Evolutionary conservation across 1,284 basidiomycete genomes (phyloP).

Genomic region (Cystobasidium sp.): DNA sequence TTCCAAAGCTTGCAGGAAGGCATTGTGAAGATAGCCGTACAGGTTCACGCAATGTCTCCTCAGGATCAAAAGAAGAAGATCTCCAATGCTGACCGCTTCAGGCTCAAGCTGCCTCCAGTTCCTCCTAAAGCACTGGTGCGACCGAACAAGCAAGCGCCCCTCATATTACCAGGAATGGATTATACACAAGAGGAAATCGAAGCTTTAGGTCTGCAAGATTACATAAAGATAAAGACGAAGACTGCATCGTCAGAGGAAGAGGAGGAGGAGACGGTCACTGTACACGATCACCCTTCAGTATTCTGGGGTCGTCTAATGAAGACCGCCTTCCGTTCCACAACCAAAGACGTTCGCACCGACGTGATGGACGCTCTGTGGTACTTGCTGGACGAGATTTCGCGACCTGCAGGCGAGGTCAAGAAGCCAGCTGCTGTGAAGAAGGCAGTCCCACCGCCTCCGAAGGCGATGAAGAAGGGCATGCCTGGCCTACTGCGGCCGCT

Average conservation of each 20-base stretch:
- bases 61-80: constrained; percentile 27
- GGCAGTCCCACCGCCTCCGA: background rate
- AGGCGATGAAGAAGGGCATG: too few relatives aligned
- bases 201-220: constrained; percentile 25
- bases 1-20: constrained; percentile 9
- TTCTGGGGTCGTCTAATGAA: constrained; percentile 19
- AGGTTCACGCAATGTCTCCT: background rate
- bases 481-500: background rate
- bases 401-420: background rate
- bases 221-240: constrained; percentile 19
- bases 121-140: constrained; percentile 28
- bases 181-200: constrained; percentile 39
- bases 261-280: constrained; percentile 12
- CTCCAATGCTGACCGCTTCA: constrained; percentile 38
- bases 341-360: background rate
- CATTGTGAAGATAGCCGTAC: constrained; percentile 1
- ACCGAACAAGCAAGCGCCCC: constrained; percentile 28
- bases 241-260: background rate
- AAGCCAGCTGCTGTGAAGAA: background rate
- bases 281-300: background rate
- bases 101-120: constrained; percentile 29
- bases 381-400: constrained; percentile 8
- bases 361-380: constrained; percentile 28
- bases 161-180: constrained; percentile 29
- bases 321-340: constrained; percentile 3